Evolutionary conservation across 2,329 filamentous ascomycete genomes (phyloP), one percentile per base, ranked within the genome.

Genomic region (Trichoderma atroviride): DNA sequence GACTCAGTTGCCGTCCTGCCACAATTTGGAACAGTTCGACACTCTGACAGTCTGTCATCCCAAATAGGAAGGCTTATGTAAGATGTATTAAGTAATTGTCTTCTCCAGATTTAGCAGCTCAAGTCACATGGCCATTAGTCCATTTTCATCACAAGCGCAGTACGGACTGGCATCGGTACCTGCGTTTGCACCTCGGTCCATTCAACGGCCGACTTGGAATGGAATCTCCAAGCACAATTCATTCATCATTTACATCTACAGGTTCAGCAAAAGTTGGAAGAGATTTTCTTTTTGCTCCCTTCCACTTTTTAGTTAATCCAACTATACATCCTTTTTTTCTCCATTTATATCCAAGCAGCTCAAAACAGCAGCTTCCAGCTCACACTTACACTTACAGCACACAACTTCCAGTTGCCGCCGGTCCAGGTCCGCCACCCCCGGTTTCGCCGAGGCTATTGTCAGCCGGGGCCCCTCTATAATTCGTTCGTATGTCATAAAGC

Each of bases 381-480:
- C 13, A 50, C n/a, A n/a, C n/a, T n/a, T n/a, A n/a, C n/a, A n/a
- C n/a, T n/a, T n/a, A n/a, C n/a, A n/a, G n/a, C n/a, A n/a, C 22
- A 50, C 47, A 50, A 24, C 5, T 13, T 24, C 40, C n/a, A 22
- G 31, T 10, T n/a, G 56, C 56, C 33, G 58, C 59, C 22, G 52
- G 35, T 59, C 67, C 60, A 64, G 19, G 47, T 43, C 66, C 65
- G 65, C 68, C 68, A 69, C 66, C 68, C 60, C 52, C 61, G 68
- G 68, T 69, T 69, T 69, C 61, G 68, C 68, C 68, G 68, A 69
- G 68, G 68, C 61, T 69, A 61, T 66, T 66, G 55, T 55, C 52
- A 64, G 33, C 53, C 57, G 19, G 19, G 50, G 52, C 61, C 61
- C 61, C 61, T 55, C 61, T 6, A 53, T 47, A 50, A 50, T 50